Percentiles rank a stretch among this genome's conserved stretches.
Evolutionary conservation across 2,329 filamentous ascomycete genomes (phyloP).

Genomic region (Cladophialophora chaetospira): DNA sequence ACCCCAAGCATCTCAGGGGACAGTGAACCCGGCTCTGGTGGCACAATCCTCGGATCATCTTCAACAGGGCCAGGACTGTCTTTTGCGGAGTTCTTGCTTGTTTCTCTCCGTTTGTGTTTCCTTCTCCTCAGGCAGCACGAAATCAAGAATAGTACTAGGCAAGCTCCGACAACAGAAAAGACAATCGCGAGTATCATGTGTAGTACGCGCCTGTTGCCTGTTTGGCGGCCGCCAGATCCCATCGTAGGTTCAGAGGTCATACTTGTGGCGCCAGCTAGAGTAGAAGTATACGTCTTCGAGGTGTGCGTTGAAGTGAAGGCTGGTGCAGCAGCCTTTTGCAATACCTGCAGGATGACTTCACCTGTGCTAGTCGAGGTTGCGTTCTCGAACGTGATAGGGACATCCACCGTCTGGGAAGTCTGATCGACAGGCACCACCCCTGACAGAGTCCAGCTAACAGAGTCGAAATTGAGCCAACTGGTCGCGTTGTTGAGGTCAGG

Average conservation of each 20-base stretch:
- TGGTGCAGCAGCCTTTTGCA: background rate
- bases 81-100: background rate
- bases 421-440: slow-evolving; percentile 12
- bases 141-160: slow-evolving; percentile 11
- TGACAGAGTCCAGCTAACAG: slow-evolving; percentile 12
- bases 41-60: background rate
- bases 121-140: slow-evolving; percentile 12
- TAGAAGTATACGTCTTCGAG: background rate
- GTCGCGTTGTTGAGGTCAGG: slow-evolving; percentile 3
- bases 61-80: background rate
- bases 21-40: background rate
- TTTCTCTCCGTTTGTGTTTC: background rate
- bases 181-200: slow-evolving; percentile 19
- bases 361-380: slow-evolving; percentile 6
- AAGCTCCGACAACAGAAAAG: slow-evolving; percentile 10
- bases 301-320: background rate
- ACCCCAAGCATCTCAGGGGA: background rate
- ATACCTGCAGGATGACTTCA: background rate
- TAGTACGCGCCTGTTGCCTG: slow-evolving; percentile 6
- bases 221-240: background rate
- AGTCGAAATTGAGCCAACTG: slow-evolving; percentile 23
- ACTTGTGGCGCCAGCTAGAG: slow-evolving; percentile 12
- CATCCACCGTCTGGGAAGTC: background rate
- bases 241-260: background rate
- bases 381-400: slow-evolving; percentile 16